Base-by-base conservation (phyloP, 345 rosid species). In the Ceriops decandra region DNA sequence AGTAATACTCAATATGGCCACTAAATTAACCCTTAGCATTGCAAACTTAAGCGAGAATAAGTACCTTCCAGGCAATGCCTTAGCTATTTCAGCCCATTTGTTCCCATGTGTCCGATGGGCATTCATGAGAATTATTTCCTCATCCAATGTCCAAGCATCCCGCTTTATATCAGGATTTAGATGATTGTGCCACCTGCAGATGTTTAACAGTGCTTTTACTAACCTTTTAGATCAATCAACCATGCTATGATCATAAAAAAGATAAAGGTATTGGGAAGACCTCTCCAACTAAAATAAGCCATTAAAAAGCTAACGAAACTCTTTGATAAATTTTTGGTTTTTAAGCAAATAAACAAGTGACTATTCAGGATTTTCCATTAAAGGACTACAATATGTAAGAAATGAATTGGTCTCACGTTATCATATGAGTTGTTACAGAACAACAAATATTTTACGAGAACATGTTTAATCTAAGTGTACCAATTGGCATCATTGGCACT, bases 11-110 rank as follows among this genome's bases (percentile, higher is more conserved):
- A 31, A 22, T 32, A 28, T 63, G 27, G 64, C 31, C 63, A 22
- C 59, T n/a, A 52, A 62, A 36, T 59, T 56, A 62, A 27, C 72
- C 59, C 16, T 56, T 24, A 56, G 22, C 28, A 42, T 42, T 3
- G 24, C 59, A 56, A 22, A 54, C 26, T 54, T 20, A 52, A 30
- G 72, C 5, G 65, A 49, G 52, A 60, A 28, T 28, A 33, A 5
- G 31, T 84, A 95, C 99, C 99, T 95, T 84, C 99, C 99, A n/a
- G 91, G 92, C 67, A 95, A 82, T 70, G 85, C 88, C 79, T 86
- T 95, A 33, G 99, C 98, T 53, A 95, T 95, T 82, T 95, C 97
- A 76, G 99, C 99, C 99, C 99, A 95, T 77, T 77, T 95, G 84
- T 95, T 95, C 61, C 99, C 98, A 62, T 90, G 76, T 24, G 67